A percentile compares a stretch with the other conserved stretches of the same genome.
These are phyloP conservation scores for Rosa rugosa DNA, from an alignment of 306 rosid species.

Conservation along the genomic window DNA sequence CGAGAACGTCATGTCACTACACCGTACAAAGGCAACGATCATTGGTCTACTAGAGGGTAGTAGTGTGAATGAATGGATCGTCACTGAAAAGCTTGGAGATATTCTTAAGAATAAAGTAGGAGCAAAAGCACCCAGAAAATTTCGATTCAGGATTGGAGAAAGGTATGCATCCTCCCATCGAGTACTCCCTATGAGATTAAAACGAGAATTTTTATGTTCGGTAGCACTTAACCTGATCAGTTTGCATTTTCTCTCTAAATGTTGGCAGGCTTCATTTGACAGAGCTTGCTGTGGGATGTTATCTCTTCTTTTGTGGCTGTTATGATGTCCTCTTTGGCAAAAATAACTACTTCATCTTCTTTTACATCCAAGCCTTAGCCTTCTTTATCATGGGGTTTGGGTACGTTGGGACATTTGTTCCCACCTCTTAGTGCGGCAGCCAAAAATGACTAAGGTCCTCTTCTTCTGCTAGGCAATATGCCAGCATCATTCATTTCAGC, in stretches of 20 bases:
- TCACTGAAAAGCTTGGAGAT: slow-evolving; percentile 87
- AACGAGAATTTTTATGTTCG: not conserved
- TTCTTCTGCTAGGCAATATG: slow-evolving; percentile 16
- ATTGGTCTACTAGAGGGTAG: slow-evolving; percentile 70
- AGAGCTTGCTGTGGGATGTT: slow-evolving; percentile 71
- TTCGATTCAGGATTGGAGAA: slow-evolving; percentile 57
- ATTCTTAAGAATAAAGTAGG: slow-evolving; percentile 51
- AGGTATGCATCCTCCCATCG: slow-evolving; percentile 45
- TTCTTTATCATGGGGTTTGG: slow-evolving; percentile 81
- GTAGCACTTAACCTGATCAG: not conserved
- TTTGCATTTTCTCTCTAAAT: slow-evolving; percentile 1
- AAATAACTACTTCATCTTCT: slow-evolving; percentile 64
- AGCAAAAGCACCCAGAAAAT: slow-evolving; percentile 44
- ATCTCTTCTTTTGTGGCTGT: slow-evolving; percentile 68
- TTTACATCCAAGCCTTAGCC: slow-evolving; percentile 62
- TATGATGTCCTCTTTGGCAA: slow-evolving; percentile 63
- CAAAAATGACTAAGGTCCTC: slow-evolving; percentile 8
- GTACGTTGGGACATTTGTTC: slow-evolving; percentile 75
- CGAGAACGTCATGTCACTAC: slow-evolving; percentile 87
- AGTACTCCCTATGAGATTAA: not conserved
- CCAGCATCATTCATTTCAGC: slow-evolving; percentile 17
- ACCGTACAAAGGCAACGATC: slow-evolving; percentile 81
- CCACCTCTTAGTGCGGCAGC: slow-evolving; percentile 44
- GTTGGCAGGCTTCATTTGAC: slow-evolving; percentile 54
- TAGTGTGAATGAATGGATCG: slow-evolving; percentile 86